Evolutionary conservation across 306 rosid species (phyloP), one percentile per base, ranked within the genome.

Genomic region (Corylus avellana): DNA sequence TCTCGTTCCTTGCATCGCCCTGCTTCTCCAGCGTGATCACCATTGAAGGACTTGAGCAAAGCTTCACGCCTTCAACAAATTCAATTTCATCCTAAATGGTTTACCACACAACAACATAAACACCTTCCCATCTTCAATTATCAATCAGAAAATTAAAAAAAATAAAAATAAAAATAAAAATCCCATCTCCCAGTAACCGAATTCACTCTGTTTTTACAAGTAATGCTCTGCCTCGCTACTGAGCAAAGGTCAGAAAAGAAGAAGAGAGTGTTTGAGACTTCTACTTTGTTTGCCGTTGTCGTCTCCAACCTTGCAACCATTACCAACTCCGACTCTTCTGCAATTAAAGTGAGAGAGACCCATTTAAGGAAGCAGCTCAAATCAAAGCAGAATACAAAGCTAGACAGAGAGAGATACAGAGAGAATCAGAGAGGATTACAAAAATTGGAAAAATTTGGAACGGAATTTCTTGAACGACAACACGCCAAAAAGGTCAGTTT

Each of bases 291-390:
- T 68, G 62, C 99, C 98, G 77, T 88, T 96, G 75, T 96, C 99
- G 47, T 96, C 99, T 11, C 99, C 99, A 85, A 96, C 97, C 89
- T 96, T 96, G 94, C 97, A 96, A 75, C 96, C 98, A 93, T 88
- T 96, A 59, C 98, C 96, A 74, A 98, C 99, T 88, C 99, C 84
- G 82, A 93, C 87, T 85, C 99, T 87, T 79, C 99, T 96, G 96
- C 78, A 77, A 80, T 12, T 75, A 85, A 78, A 74, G 82, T 69
- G 82, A 74, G 72, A 70, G 72, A 73, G 29, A 86, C 84, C 81
- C 85, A 73, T 79, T 39, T 77, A 70, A 83, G 80, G 62, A 78
- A 84, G 80, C 76, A 74, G 53, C 55, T 18, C 39, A 56, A 79
- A 83, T 39, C 83, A 79, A 75, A 56, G 57, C 17, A 17, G 69